Evolutionary conservation across 257 asterid genomes (phyloP).

Genomic region (Cruciata laevipes): DNA sequence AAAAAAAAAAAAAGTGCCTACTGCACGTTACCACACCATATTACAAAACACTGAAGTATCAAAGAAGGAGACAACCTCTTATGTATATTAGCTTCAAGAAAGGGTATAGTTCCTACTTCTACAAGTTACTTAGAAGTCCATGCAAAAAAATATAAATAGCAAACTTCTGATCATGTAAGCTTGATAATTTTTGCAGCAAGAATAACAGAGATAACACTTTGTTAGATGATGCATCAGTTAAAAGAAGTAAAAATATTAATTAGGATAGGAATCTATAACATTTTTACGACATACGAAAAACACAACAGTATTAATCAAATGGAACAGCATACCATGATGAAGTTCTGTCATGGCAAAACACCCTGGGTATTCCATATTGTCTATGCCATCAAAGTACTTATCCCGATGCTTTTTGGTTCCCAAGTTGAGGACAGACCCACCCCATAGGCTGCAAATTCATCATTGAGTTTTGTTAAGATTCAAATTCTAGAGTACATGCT

Average conservation of each 20-base stretch:
- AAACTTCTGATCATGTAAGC: background rate
- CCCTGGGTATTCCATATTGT: conserved; percentile 80
- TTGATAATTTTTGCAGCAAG: background rate
- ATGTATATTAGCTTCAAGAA: background rate
- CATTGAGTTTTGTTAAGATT: background rate
- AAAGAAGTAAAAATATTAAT: background rate
- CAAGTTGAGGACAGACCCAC: conserved; percentile 93
- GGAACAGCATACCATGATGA: conserved; percentile 75
- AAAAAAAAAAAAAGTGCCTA: background rate
- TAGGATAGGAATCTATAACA: background rate
- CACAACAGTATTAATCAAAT: conserved; percentile 6
- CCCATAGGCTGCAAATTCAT: conserved; percentile 70
- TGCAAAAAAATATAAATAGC: background rate
- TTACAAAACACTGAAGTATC: background rate
- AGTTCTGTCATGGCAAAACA: conserved; percentile 99
- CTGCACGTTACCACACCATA: background rate
- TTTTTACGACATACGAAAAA: too few relatives aligned
- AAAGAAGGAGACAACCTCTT: background rate
- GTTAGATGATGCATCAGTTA: background rate
- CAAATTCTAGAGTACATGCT: background rate
- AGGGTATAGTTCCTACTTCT: background rate
- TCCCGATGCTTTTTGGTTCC: conserved; percentile 91
- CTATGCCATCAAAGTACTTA: conserved; percentile 75
- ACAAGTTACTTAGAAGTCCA: background rate
- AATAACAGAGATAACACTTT: background rate